Conservation (phyloP, 164 flowering plant species). For the Paratinospora sagittata region DNA sequence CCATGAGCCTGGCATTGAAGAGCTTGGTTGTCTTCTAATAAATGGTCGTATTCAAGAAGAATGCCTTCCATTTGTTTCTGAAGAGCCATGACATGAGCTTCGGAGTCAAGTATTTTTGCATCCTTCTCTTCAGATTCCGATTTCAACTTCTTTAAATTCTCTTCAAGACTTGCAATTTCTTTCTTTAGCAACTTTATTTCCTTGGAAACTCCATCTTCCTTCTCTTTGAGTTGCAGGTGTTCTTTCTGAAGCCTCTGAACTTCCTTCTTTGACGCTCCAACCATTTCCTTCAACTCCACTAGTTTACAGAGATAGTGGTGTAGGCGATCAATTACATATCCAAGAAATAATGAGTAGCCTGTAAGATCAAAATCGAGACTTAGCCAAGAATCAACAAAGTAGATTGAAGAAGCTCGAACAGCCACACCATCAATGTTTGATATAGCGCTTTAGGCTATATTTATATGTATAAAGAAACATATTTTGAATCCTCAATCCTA, state of each 20-base stretch:
- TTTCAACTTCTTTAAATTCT: slow-evolving; percentile 55
- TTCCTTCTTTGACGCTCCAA: slow-evolving; percentile 51
- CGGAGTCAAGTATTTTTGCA: slow-evolving; percentile 60
- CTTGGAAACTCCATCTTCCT: slow-evolving; percentile 54
- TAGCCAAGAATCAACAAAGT: background rate
- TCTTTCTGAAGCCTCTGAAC: too few relatives aligned
- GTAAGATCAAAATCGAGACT: slow-evolving; percentile 18
- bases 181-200: slow-evolving; percentile 48
- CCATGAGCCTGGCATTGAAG: slow-evolving; percentile 61
- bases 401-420: background rate
- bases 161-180: slow-evolving; percentile 39
- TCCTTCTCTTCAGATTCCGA: slow-evolving; percentile 58
- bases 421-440: background rate
- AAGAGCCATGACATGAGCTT: slow-evolving; percentile 65
- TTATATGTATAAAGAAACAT: too few relatives aligned
- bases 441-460: background rate
- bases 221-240: slow-evolving; percentile 42
- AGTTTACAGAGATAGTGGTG: slow-evolving; percentile 74
- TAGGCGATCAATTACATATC: slow-evolving; percentile 72
- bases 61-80: slow-evolving; percentile 88
- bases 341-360: slow-evolving; percentile 84
- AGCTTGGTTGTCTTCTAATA: slow-evolving; percentile 84
- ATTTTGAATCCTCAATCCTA: too few relatives aligned
- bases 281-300: slow-evolving; percentile 35
- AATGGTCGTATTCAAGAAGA: slow-evolving; percentile 83